Evolutionary conservation across 768 basidiomycete species (phyloP).

Genomic region (Arthromyces matolae): DNA sequence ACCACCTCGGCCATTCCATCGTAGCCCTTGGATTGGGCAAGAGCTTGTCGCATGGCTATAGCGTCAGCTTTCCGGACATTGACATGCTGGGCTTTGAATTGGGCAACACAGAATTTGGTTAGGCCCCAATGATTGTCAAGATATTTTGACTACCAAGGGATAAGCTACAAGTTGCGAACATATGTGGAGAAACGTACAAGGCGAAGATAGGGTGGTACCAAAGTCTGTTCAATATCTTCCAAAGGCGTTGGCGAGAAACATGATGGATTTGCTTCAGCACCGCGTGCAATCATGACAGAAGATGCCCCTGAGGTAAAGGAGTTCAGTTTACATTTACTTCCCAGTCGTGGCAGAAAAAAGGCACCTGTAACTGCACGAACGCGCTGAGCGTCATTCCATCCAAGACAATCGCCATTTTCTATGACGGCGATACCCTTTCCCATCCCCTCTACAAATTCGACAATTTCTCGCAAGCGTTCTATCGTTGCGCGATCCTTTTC

Average conservation of each 20-base stretch:
- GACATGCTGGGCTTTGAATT: constrained; percentile 70
- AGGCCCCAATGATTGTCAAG: constrained; percentile 76
- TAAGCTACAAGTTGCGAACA: not conserved
- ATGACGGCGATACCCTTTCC: constrained; percentile 82
- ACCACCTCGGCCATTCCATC: constrained; percentile 49
- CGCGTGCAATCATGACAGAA: constrained; percentile 95
- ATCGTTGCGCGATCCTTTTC: constrained; percentile 75
- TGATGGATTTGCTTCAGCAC: constrained; percentile 88
- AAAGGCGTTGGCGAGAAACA: constrained; percentile 75
- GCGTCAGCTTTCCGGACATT: constrained; percentile 57
- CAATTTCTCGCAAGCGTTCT: constrained; percentile 78
- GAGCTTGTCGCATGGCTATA: constrained; percentile 46
- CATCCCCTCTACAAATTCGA: constrained; percentile 73
- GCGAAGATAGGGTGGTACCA: constrained; percentile 72
- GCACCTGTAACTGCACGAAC: constrained; percentile 77
- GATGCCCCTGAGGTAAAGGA: no score
- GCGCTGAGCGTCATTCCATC: constrained; percentile 73
- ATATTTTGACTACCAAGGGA: constrained; percentile 49
- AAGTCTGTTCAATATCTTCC: constrained; percentile 59
- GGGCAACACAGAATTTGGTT: constrained; percentile 83
- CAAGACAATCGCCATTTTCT: constrained; percentile 90
- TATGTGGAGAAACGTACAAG: constrained; percentile 42
- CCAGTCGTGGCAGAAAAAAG: no score
- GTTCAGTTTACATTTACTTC: no score
- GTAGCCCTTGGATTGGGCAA: constrained; percentile 62